Percentiles rank a stretch among this genome's conserved stretches.
Conservation (phyloP, 768 basidiomycete species). For the Auriscalpium microsporum region DNA sequence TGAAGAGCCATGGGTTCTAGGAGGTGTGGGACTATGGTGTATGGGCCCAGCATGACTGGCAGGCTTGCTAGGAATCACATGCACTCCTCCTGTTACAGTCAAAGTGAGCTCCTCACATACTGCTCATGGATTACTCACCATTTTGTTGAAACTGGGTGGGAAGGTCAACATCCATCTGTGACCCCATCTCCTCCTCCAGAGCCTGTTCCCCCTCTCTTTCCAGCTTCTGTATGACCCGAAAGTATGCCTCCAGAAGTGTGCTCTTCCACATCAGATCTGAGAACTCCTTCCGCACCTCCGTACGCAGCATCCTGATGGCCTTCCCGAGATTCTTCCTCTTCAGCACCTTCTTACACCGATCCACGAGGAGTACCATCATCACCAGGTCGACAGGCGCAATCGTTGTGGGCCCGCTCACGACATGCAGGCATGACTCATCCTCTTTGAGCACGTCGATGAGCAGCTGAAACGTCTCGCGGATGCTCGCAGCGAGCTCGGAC, state of each 20-base stretch:
- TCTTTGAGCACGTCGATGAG: conserved; percentile 5
- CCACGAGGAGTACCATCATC: conserved; percentile 10
- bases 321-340: conserved; percentile 1
- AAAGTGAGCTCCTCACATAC: too few relatives aligned
- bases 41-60: too few relatives aligned
- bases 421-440: conserved; percentile 5
- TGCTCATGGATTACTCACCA: too few relatives aligned
- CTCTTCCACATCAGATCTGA: not conserved
- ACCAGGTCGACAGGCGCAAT: conserved; percentile 16
- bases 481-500: conserved; percentile 3
- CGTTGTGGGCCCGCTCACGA: conserved; percentile 7
- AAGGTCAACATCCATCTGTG: not conserved
- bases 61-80: too few relatives aligned
- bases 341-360: conserved; percentile 3
- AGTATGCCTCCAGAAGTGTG: not conserved
- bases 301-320: conserved; percentile 2
- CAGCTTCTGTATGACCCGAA: not conserved
- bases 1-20: too few relatives aligned
- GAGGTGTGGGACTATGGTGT: too few relatives aligned
- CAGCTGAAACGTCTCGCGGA: conserved; percentile 6
- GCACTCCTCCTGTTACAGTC: too few relatives aligned
- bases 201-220: not conserved
- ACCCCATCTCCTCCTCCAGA: not conserved
- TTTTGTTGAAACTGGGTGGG: not conserved
- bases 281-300: not conserved